Evolutionary conservation across 2,329 filamentous ascomycete species (phyloP).

Genomic region (Pestalotiopsis fici): DNA sequence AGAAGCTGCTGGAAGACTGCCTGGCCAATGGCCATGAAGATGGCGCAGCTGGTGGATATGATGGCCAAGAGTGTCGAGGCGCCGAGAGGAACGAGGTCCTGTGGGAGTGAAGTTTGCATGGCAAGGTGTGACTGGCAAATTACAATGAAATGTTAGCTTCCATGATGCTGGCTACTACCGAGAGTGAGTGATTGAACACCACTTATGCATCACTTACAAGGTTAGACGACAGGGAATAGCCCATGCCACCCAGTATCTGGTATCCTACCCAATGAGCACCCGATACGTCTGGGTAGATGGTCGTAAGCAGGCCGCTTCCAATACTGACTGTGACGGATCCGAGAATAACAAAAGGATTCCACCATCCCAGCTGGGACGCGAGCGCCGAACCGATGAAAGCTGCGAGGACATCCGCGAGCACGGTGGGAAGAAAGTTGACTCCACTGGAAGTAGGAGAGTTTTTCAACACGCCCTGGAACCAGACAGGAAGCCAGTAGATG

Average conservation of each 20-base stretch:
- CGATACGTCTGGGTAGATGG: slow-evolving; percentile 17
- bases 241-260: slow-evolving; percentile 17
- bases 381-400: neutral
- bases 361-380: neutral
- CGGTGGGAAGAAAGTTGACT: neutral
- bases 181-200: too few relatives aligned
- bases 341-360: slow-evolving; percentile 12
- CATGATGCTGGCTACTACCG: too few relatives aligned
- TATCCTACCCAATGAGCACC: slow-evolving; percentile 16
- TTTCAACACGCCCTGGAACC: neutral
- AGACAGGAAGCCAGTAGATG: neutral
- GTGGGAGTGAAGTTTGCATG: slow-evolving; percentile 19
- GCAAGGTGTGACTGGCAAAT: slow-evolving; percentile 15
- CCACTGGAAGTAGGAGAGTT: neutral
- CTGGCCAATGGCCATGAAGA: slow-evolving; percentile 19
- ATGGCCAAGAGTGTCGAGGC: slow-evolving; percentile 8
- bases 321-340: slow-evolving; percentile 12
- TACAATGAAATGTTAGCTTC: too few relatives aligned
- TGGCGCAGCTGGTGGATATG: slow-evolving; percentile 18
- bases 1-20: slow-evolving; percentile 14
- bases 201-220: slow-evolving; percentile 11
- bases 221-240: slow-evolving; percentile 14
- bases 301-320: slow-evolving; percentile 16
- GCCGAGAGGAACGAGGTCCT: slow-evolving; percentile 19
- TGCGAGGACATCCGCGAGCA: neutral